phyloP scores from a whole-genome alignment of 2,329 filamentous ascomycete species.

The Macrophomina phaseolina region DNA sequence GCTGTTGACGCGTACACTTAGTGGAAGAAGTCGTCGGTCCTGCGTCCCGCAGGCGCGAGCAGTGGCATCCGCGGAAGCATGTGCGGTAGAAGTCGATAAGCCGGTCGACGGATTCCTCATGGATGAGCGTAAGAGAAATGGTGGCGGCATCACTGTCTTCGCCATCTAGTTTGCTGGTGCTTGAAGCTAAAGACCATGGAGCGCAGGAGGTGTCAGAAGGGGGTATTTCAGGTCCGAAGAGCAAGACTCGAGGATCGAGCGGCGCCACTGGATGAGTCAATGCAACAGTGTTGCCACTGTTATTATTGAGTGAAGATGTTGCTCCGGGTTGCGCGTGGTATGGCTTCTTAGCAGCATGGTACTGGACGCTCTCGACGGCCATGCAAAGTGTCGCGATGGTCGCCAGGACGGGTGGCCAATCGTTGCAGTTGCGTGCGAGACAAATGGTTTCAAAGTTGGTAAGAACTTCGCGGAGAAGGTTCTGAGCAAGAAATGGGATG shows the following conservation, averaged over 20 bases:
- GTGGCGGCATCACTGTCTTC: neutral
- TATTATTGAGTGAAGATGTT: neutral
- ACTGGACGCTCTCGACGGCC: constrained; percentile 47
- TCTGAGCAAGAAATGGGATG: constrained; percentile 41
- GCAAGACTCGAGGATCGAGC: neutral
- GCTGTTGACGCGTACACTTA: neutral
- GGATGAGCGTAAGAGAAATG: constrained; percentile 24
- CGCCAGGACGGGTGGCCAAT: constrained; percentile 43
- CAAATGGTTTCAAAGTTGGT: constrained; percentile 39
- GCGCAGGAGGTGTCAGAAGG: neutral
- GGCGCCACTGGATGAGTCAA: neutral
- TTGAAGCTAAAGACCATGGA: neutral
- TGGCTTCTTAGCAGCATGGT: constrained; percentile 43
- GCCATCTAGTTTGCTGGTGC: neutral
- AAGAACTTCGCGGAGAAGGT: constrained; percentile 42
- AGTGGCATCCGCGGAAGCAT: constrained; percentile 43
- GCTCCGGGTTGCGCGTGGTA: constrained; percentile 36
- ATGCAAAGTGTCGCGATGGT: constrained; percentile 43
- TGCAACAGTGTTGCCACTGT: neutral
- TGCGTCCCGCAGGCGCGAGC: neutral
- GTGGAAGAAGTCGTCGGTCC: neutral
- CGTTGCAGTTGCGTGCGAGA: constrained; percentile 36
- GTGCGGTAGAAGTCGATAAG: constrained; percentile 41
- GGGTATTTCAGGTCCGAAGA: constrained; percentile 18
- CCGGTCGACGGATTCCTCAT: constrained; percentile 38